These are phyloP conservation scores for Beauveria asiatica DNA, from an alignment of 2,329 filamentous ascomycete genomes.

Conservation along the genomic window DNA sequence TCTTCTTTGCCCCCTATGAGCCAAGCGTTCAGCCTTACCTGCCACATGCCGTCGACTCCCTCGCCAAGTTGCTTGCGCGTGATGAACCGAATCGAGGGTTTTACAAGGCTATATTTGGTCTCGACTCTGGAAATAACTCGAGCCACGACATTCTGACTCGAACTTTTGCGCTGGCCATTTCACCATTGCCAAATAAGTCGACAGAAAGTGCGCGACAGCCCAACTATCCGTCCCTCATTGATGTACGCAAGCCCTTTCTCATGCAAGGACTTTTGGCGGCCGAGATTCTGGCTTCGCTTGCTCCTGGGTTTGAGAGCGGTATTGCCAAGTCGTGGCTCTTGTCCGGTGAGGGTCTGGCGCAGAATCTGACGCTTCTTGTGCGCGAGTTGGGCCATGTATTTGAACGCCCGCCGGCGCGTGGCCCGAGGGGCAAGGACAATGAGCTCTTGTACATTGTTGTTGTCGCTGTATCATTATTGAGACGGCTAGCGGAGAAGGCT, in stretches of 20 bases:
- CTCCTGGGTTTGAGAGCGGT: constrained; percentile 60
- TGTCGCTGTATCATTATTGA: constrained; percentile 59
- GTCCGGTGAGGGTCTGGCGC: constrained; percentile 74
- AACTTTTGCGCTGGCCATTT: constrained; percentile 79
- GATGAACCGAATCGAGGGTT: constrained; percentile 87
- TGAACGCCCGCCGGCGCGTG: constrained; percentile 33
- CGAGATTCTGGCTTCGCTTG: constrained; percentile 74
- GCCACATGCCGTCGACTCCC: constrained; percentile 77
- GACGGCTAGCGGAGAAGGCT: constrained; percentile 59
- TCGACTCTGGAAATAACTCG: constrained; percentile 53
- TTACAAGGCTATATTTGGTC: constrained; percentile 73
- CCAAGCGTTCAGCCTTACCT: constrained; percentile 79
- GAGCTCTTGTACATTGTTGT: constrained; percentile 56
- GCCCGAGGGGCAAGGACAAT: constrained; percentile 34
- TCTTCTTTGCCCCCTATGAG: constrained; percentile 76
- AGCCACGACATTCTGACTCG: constrained; percentile 77
- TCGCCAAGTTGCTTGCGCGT: constrained; percentile 84
- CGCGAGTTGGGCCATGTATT: constrained; percentile 61
- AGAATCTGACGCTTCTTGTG: constrained; percentile 68
- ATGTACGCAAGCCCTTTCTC: constrained; percentile 77
- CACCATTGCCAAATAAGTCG: constrained; percentile 65
- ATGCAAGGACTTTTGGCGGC: constrained; percentile 89
- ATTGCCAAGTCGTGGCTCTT: constrained; percentile 74
- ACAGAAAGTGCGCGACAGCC: constrained; percentile 45
- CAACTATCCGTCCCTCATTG: constrained; percentile 58